These are phyloP conservation scores for Aspergillus novofumigatus DNA, from an alignment of 2,329 filamentous ascomycete genomes.

Conservation along the genomic window DNA sequence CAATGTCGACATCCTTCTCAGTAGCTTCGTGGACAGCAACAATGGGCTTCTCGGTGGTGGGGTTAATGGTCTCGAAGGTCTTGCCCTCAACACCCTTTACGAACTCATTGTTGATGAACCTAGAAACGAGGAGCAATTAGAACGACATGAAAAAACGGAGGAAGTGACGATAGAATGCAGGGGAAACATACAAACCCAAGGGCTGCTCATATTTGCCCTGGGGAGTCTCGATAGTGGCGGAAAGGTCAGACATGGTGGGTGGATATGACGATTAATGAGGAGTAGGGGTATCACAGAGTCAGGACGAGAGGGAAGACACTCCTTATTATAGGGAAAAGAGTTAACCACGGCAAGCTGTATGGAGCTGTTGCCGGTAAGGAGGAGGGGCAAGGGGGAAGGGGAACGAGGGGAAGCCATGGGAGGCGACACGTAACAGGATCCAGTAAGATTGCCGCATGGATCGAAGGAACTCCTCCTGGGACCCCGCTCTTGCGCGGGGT, in stretches of 20 bases:
- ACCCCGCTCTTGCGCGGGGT: neutral
- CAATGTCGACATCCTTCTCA: slow-evolving; percentile 30
- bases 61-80: slow-evolving; percentile 32
- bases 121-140: neutral
- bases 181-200: slow-evolving; percentile 30
- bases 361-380: neutral
- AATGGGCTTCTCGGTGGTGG: slow-evolving; percentile 27
- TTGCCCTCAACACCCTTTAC: slow-evolving; percentile 24
- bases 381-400: neutral
- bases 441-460: neutral
- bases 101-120: slow-evolving; percentile 34
- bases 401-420: neutral
- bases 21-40: slow-evolving; percentile 27
- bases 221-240: slow-evolving; percentile 34
- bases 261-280: neutral
- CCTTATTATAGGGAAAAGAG: neutral
- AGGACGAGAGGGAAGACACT: neutral
- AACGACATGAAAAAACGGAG: neutral
- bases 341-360: neutral
- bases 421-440: neutral
- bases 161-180: slow-evolving; percentile 16
- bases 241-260: slow-evolving; percentile 15
- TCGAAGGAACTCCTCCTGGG: neutral
- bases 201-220: slow-evolving; percentile 37
- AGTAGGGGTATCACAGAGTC: neutral